Percentiles rank a stretch among this genome's conserved stretches.
phyloP scores from a whole-genome alignment of 208 protist genomes.

The Trypanosoma brucei region DNA sequence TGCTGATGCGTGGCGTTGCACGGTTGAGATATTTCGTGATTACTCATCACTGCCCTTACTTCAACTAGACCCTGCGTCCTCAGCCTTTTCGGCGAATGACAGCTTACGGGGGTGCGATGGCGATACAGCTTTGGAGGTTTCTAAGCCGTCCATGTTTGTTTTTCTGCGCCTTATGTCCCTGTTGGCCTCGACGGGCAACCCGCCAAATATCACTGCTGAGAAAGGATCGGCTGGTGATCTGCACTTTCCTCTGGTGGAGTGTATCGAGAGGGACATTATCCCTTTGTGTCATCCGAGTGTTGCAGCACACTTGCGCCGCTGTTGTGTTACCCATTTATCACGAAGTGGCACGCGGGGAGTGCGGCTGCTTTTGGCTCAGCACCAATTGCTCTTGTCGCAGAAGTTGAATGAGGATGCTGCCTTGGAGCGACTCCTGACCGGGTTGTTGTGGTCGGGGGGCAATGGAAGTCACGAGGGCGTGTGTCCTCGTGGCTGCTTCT shows the following conservation, averaged over 20 bases:
- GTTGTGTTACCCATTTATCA: constrained; percentile 29
- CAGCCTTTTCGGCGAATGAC: neutral
- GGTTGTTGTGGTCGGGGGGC: constrained; percentile 54
- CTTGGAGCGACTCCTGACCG: constrained; percentile 34
- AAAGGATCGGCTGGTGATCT: neutral
- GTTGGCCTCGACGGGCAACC: constrained; percentile 20
- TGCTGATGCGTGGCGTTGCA: neutral
- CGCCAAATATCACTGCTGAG: neutral
- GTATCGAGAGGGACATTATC: constrained; percentile 24
- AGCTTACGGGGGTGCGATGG: neutral
- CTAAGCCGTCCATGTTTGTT: constrained; percentile 21
- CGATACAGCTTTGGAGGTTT: constrained; percentile 16
- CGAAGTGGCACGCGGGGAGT: constrained; percentile 36
- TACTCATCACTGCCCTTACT: constrained; percentile 33
- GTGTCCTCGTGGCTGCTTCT: constrained; percentile 2
- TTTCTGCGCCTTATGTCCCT: constrained; percentile 31
- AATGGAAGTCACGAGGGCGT: neutral
- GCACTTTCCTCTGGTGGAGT: constrained; percentile 20
- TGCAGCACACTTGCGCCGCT: constrained; percentile 18
- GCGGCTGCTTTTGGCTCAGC: constrained; percentile 25
- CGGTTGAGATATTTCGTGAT: constrained; percentile 32
- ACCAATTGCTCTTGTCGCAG: constrained; percentile 24
- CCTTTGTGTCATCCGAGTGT: constrained; percentile 30
- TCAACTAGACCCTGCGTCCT: neutral
- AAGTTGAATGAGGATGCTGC: constrained; percentile 25